Base-by-base conservation (phyloP, 495 filamentous ascomycete genomes). In the Xylaria bambusicola region DNA sequence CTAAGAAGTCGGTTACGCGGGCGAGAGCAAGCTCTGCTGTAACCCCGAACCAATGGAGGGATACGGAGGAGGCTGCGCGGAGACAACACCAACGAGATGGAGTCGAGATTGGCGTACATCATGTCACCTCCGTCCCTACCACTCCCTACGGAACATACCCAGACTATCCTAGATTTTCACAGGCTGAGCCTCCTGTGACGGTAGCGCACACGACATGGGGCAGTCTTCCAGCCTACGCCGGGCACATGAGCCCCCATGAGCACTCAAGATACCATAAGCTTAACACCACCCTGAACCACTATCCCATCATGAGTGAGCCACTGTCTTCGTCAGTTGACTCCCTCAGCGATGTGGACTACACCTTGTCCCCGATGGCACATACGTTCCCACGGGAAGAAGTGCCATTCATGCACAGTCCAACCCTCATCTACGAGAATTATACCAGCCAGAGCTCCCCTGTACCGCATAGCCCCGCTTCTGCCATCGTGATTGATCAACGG, bases 321-420 rank as follows among this genome's bases (percentile, higher is more conserved):
- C 70, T 82, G 45, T 78, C 74, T 9, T 75, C 76, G 3, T 77
- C 79, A 13, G 68, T 81, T 51, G 80, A 82, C 61, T 74, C 80
- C 4, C 73, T 84, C 45, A 82, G 78, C 61, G 81, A 83, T 13
- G 73, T 79, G 47, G 79, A 84, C 63, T 84, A 83, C 62, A 75
- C 78, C 52, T 21, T 71, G 42, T 83, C 81, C 21, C 80, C 81
- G 10, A 66, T 82, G 40, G 71, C 69, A 45, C 77, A 80, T 27
- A 77, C 80, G 3, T 84, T 80, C 65, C 70, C 70, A 1, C 67
- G 79, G 62, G 78, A 83, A 27, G 80, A 84, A 35, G 62, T 80
- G 4, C 66, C 75, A 6, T 83, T 74, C 51, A 68, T 81, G 23
- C 74, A 80, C 61, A 83, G 81, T 71, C 80, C 81, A 8, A 72